Evolutionary conservation across 2,329 filamentous ascomycete species (phyloP).

Genomic region (Leptographium procerum): DNA sequence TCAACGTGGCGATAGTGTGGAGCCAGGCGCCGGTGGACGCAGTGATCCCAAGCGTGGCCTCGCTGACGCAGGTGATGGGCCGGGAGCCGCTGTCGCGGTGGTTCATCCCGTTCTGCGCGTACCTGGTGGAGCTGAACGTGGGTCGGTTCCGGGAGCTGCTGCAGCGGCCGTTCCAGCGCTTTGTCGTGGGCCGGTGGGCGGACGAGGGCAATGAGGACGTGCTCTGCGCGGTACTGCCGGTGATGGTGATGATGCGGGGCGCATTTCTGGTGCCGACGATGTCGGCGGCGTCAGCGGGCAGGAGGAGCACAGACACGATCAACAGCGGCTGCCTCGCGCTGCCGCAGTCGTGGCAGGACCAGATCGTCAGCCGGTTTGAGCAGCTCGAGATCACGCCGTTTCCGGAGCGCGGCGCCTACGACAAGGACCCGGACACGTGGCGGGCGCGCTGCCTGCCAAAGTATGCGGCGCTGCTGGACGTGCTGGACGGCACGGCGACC

Average conservation of each 20-base stretch:
- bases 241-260: slow-evolving; percentile 36
- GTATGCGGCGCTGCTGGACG: slow-evolving; percentile 54
- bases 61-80: slow-evolving; percentile 50
- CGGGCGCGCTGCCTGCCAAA: slow-evolving; percentile 53
- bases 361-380: slow-evolving; percentile 60
- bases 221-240: slow-evolving; percentile 56
- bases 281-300: slow-evolving; percentile 9
- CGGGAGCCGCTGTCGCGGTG: slow-evolving; percentile 54
- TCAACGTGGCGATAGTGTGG: slow-evolving; percentile 54
- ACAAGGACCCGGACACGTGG: slow-evolving; percentile 52
- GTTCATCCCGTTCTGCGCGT: slow-evolving; percentile 79
- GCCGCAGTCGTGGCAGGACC: slow-evolving; percentile 60
- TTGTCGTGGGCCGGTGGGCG: slow-evolving; percentile 64
- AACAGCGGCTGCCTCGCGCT: slow-evolving; percentile 32
- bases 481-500: slow-evolving; percentile 49
- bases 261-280: neutral
- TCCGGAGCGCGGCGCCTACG: slow-evolving; percentile 50
- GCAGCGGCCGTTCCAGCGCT: slow-evolving; percentile 73
- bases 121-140: slow-evolving; percentile 61
- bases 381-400: slow-evolving; percentile 52
- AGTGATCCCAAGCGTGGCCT: slow-evolving; percentile 56
- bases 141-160: slow-evolving; percentile 71
- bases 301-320: slow-evolving; percentile 14
- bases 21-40: slow-evolving; percentile 70
- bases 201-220: slow-evolving; percentile 53